Base-by-base conservation (phyloP, 2,329 filamentous ascomycete species). In the Elsinoe arachidis region DNA sequence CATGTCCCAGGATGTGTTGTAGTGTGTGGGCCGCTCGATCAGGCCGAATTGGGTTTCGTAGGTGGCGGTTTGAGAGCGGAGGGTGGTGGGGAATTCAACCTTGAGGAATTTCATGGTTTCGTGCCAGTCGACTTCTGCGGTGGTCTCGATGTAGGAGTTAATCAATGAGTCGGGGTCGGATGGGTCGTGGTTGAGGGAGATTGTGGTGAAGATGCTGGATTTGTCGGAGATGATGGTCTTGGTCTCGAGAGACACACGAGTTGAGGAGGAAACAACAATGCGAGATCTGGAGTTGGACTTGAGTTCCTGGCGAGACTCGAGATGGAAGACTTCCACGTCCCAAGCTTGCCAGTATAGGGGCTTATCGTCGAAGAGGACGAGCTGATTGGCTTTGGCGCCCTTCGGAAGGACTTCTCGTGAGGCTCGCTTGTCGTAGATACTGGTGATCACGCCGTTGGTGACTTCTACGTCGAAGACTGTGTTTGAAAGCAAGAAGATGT, bases 61-160 rank as follows among this genome's bases (percentile, higher is more conserved):
- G 11, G 85, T 88, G 33, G 93, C 93, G 72, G 96, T 90, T 0
- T 87, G 95, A 72, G 92, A 96, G 64, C 84, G 82, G 61, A 97
- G 80, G 66, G 95, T 86, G 61, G 96, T 91, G 0, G 93, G 92
- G 74, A 99, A 99, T 70, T 99, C 93, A 53, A 97, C 92, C 78
- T 99, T 99, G 68, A 99, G 81, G 78, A 97, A 97, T 69, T 93
- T 95, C 86, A 93, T 96, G 11, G 84, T 90, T 72, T 99, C 93
- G 64, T 86, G 87, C 93, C 93, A 99, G 68, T 96, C 89, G n/a
- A 97, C 88, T 63, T 95, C 89, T 53, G 86, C 87, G 39, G 83
- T 80, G 61, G 92, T 84, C 62, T 95, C 87, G 14, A 97, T 80
- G 62, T 83, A 85, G 0, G 85, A 86, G 15, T 34, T 43, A 14